Evolutionary conservation across 345 rosid species (phyloP).

Genomic region (Eucalyptus melliodora): DNA sequence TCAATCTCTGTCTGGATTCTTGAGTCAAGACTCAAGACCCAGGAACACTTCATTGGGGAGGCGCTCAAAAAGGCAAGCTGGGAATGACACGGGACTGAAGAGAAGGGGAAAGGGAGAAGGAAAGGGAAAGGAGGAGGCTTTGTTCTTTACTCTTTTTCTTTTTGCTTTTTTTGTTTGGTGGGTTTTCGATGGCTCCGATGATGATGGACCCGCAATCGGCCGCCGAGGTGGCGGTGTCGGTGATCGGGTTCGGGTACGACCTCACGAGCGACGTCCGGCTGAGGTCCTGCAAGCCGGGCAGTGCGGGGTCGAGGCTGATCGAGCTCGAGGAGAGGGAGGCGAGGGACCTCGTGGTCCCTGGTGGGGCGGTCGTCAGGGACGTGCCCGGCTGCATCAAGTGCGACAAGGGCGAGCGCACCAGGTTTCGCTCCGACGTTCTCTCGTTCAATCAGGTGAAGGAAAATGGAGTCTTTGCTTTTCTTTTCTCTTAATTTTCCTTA

Average conservation of each 20-base stretch:
- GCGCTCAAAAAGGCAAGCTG: neutral
- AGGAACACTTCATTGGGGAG: neutral
- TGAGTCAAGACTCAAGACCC: neutral
- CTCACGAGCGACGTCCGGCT: constrained; percentile 45
- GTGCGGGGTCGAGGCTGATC: constrained; percentile 41
- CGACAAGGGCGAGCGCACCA: constrained; percentile 90
- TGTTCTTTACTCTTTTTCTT: neutral
- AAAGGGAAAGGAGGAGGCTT: neutral
- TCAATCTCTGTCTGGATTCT: neutral
- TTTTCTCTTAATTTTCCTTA: neutral
- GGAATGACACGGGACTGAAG: neutral
- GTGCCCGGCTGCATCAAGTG: constrained; percentile 69
- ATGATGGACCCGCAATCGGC: constrained; percentile 51
- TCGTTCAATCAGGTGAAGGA: constrained; percentile 64
- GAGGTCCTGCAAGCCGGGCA: constrained; percentile 40
- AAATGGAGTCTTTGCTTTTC: neutral
- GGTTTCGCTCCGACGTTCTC: constrained; percentile 70
- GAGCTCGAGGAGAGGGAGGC: constrained; percentile 28
- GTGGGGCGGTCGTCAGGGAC: constrained; percentile 50
- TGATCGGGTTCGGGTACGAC: constrained; percentile 78
- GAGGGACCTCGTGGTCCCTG: constrained; percentile 59
- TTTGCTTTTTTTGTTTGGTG: neutral
- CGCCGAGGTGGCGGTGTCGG: constrained; percentile 81
- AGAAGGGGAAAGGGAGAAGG: neutral
- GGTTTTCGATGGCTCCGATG: neutral